These are phyloP conservation scores for Paraphoma sp. DNA, from an alignment of 2,329 filamentous ascomycete species.

Conservation along the genomic window DNA sequence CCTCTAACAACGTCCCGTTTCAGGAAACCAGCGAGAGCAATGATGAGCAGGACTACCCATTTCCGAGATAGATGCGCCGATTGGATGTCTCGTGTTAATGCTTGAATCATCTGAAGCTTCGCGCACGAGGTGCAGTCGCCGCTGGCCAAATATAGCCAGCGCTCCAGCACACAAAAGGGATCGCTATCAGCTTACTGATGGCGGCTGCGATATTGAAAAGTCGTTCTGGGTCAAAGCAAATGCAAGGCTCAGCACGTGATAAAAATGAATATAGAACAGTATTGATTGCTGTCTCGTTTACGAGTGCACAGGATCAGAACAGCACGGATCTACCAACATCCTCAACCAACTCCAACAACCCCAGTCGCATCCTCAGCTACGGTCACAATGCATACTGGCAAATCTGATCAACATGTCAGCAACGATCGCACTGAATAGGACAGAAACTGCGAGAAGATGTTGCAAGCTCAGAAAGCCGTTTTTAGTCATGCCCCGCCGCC, in stretches of 20 bases:
- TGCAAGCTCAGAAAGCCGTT: conserved; percentile 67
- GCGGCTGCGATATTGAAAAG: not conserved
- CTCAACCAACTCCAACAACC: too few relatives aligned
- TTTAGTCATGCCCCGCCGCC: conserved; percentile 72
- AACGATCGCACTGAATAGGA: conserved; percentile 2
- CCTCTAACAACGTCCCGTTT: conserved; percentile 33
- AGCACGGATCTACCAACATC: not conserved
- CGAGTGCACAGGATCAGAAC: not conserved
- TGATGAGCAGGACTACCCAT: conserved; percentile 26
- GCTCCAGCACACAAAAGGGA: not conserved
- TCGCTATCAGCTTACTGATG: conserved; percentile 3
- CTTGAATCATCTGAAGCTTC: not conserved
- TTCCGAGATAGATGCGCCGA: conserved; percentile 8
- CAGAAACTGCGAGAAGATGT: conserved; percentile 10
- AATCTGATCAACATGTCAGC: not conserved
- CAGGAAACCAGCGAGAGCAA: conserved; percentile 26
- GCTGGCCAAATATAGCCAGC: conserved; percentile 1
- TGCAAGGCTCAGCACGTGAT: not conserved
- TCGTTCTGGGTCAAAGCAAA: not conserved
- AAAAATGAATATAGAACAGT: not conserved
- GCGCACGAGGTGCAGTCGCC: not conserved
- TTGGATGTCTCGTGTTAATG: not conserved
- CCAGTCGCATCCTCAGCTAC: not conserved
- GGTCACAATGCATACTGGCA: not conserved
- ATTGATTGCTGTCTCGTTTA: not conserved